Percentiles rank a stretch among this genome's conserved stretches.
Conservation (phyloP, 2,329 filamentous ascomycete species). For the Botrytis elliptica region DNA sequence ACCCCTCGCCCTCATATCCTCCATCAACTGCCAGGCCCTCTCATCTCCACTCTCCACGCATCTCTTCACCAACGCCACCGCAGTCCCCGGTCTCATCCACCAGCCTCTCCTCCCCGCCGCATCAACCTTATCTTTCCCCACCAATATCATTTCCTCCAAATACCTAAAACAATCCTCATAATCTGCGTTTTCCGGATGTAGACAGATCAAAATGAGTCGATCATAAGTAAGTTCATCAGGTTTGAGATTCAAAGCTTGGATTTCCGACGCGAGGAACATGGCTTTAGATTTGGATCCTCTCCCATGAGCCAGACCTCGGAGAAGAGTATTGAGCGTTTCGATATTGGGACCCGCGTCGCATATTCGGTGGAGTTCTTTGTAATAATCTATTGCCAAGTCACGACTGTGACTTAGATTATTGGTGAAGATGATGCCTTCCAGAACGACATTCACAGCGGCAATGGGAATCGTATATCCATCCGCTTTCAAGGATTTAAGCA, state of each 20-base stretch:
- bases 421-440: slow-evolving; percentile 40
- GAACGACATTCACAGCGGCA: slow-evolving; percentile 47
- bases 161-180: slow-evolving; percentile 50
- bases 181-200: slow-evolving; percentile 40
- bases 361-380: slow-evolving; percentile 58
- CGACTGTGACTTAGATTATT: slow-evolving; percentile 39
- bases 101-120: slow-evolving; percentile 32
- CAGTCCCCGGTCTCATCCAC: slow-evolving; percentile 39
- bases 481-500: slow-evolving; percentile 55
- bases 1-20: slow-evolving; percentile 30
- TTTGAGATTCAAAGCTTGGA: slow-evolving; percentile 53
- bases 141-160: slow-evolving; percentile 49
- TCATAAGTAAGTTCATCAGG: slow-evolving; percentile 63
- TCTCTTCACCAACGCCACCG: slow-evolving; percentile 26
- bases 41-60: slow-evolving; percentile 30
- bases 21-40: slow-evolving; percentile 31
- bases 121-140: slow-evolving; percentile 39
- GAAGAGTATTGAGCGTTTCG: slow-evolving; percentile 61
- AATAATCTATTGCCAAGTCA: slow-evolving; percentile 55
- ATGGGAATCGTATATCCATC: slow-evolving; percentile 51
- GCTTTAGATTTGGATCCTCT: slow-evolving; percentile 50
- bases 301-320: slow-evolving; percentile 43
- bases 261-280: slow-evolving; percentile 62
- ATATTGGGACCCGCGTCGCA: slow-evolving; percentile 47
- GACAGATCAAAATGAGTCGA: slow-evolving; percentile 57